Percentiles rank a stretch among this genome's conserved stretches.
These are phyloP conservation scores for Aspergillus biplanus DNA, from an alignment of 495 filamentous ascomycete genomes.

Conservation along the genomic window DNA sequence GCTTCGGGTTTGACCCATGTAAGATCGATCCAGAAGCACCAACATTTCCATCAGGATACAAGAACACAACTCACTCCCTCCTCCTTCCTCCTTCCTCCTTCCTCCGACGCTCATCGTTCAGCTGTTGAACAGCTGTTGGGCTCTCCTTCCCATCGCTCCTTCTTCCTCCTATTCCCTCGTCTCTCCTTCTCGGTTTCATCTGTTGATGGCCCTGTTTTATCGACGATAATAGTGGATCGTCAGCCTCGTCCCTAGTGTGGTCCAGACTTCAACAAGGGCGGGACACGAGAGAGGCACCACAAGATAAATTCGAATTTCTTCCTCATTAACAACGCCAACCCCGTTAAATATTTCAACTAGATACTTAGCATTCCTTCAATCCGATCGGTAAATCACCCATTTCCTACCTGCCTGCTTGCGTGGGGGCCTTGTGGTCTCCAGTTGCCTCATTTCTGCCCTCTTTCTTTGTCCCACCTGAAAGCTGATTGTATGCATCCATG, in stretches of 20 bases:
- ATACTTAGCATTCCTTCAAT: not conserved
- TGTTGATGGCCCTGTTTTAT: conserved; percentile 8
- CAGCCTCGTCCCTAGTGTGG: conserved; percentile 16
- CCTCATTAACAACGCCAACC: no score
- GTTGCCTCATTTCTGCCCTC: conserved; percentile 6
- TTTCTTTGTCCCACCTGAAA: conserved; percentile 16
- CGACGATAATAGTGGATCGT: conserved; percentile 11
- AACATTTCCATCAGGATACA: not conserved
- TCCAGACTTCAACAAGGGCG: conserved; percentile 16
- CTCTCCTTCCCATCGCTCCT: not conserved
- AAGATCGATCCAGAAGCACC: conserved; percentile 3
- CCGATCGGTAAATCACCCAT: not conserved
- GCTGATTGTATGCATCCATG: conserved; percentile 1
- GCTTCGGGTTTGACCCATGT: conserved; percentile 7
- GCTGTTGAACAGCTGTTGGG: conserved; percentile 6
- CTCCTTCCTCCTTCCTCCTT: not conserved
- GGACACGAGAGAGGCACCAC: conserved; percentile 6
- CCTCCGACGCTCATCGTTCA: not conserved
- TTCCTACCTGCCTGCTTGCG: not conserved
- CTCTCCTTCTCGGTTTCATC: not conserved
- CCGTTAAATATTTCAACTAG: no score
- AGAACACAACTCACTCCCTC: not conserved
- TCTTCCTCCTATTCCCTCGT: not conserved
- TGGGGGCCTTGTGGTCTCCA: conserved; percentile 8
- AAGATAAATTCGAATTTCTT: not conserved